Conservation (phyloP, 805 yeast genomes). For the Saturnispora hagleri region DNA sequence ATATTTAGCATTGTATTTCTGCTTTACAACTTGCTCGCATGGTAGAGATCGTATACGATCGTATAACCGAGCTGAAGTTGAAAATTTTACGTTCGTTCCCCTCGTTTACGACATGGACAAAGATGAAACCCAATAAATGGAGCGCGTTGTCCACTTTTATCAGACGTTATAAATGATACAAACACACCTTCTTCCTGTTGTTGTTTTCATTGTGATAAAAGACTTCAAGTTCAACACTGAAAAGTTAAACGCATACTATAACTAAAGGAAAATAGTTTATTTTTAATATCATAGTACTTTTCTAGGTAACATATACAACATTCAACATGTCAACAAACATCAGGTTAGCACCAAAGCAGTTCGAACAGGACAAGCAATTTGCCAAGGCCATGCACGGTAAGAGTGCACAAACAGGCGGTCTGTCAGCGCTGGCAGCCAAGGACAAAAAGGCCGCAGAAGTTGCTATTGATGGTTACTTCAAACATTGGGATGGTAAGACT, state of each 20-base stretch:
- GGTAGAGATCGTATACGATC: background rate
- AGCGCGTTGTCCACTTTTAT: constrained; percentile 2
- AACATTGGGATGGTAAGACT: constrained; percentile 94
- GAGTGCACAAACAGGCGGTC: constrained; percentile 56
- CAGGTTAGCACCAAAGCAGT: constrained; percentile 45
- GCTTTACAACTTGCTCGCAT: background rate
- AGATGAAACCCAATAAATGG: background rate
- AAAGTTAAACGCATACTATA: background rate
- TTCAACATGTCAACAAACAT: constrained; percentile 10
- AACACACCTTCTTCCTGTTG: background rate
- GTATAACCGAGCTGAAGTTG: background rate
- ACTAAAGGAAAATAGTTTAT: background rate
- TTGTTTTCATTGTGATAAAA: background rate
- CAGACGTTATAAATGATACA: background rate
- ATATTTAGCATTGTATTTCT: background rate
- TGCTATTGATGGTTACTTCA: constrained; percentile 85
- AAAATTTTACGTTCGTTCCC: constrained; percentile 1
- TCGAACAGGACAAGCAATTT: constrained; percentile 56
- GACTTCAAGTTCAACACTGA: background rate
- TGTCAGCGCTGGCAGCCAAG: constrained; percentile 69
- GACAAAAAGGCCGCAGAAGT: constrained; percentile 69
- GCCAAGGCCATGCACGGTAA: constrained; percentile 84
- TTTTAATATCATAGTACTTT: background rate
- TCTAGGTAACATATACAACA: constrained; percentile 7
- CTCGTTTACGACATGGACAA: background rate